A percentile compares a stretch with the other conserved stretches of the same genome.
These are phyloP conservation scores for Apiospora pterosperma DNA, from an alignment of 2,329 filamentous ascomycete species.

Conservation along the genomic window DNA sequence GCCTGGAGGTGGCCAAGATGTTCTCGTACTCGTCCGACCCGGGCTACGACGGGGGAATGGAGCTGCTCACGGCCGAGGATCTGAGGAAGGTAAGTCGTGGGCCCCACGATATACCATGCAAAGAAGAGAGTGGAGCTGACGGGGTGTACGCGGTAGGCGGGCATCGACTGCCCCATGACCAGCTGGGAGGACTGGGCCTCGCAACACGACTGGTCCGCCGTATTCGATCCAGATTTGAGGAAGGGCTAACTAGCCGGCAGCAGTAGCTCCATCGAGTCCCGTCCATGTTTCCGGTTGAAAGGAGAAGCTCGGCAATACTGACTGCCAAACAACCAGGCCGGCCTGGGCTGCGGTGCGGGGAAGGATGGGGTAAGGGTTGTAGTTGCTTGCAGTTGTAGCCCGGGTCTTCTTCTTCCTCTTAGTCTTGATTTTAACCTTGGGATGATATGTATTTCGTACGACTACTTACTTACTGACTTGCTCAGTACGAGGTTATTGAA, in stretches of 20 bases:
- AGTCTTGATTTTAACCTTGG: too few relatives aligned
- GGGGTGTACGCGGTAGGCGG: neutral
- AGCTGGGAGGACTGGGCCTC: neutral
- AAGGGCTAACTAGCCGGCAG: neutral
- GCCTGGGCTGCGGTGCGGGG: neutral
- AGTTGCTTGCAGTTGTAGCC: too few relatives aligned
- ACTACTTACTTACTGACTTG: too few relatives aligned
- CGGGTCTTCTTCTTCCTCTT: too few relatives aligned
- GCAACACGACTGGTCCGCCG: neutral
- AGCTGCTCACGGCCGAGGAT: slow-evolving; percentile 39
- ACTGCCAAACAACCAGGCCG: too few relatives aligned
- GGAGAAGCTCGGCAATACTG: too few relatives aligned
- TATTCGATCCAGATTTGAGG: neutral
- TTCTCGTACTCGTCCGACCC: slow-evolving; percentile 43
- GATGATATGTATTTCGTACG: too few relatives aligned
- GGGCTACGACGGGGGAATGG: slow-evolving; percentile 46
- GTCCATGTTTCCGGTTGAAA: neutral
- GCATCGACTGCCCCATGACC: neutral
- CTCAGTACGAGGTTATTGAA: too few relatives aligned
- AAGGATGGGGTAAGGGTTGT: neutral
- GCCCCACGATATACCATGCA: neutral
- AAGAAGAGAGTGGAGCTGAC: neutral
- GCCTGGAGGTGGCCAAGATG: slow-evolving; percentile 43
- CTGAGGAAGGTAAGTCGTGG: slow-evolving; percentile 35
- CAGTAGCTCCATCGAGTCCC: neutral